Evolutionary conservation across 2,329 filamentous ascomycete genomes (phyloP), one percentile per base, ranked within the genome.

Genomic region (Talaromyces funiculosus): DNA sequence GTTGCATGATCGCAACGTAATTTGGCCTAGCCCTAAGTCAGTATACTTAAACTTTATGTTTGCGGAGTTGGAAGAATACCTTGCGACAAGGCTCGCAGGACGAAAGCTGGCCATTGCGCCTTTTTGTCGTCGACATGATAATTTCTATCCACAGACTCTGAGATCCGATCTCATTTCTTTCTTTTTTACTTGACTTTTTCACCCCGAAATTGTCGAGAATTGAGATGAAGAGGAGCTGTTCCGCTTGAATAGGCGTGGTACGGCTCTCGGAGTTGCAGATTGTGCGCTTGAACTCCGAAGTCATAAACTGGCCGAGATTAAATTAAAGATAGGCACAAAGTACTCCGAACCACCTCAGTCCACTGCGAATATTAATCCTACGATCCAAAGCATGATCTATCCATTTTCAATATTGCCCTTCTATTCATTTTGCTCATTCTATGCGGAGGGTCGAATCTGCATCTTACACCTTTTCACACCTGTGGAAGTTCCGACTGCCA

Each of bases 11-110:
- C 67, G 43, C 67, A 68, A 18, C 67, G 65, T n/a, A 68, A 24
- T 45, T 68, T 68, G 14, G 66, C 64, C 51, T 51, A 51, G 29
- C 47, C 47, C 47, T 51, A 51, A 51, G 29, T 51, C 29, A 51
- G 22, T 51, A 22, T 26, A 16, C 6, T n/a, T n/a, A 9, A 6
- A 16, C 43, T 10, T 49, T 49, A 18, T 16, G n/a, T 4, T 12
- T 31, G 26, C 24, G 45, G 24, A 33, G 45, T 49, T 49, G 14
- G 12, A 31, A 6, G 9, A 14, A 20, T 51, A 51, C 47, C 47
- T 64, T 67, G 5, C 67, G 64, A 42, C 67, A 68, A 4, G 67
- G 67, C 57, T 69, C 67, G 59, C 67, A 69, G 2, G 67, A 65
- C 3, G 65, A 58, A 20, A 66, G 57, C 20, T 66, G 60, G 47